Conservation (phyloP, 176 grass and related monocot species). For the Ensete ventricosum region DNA sequence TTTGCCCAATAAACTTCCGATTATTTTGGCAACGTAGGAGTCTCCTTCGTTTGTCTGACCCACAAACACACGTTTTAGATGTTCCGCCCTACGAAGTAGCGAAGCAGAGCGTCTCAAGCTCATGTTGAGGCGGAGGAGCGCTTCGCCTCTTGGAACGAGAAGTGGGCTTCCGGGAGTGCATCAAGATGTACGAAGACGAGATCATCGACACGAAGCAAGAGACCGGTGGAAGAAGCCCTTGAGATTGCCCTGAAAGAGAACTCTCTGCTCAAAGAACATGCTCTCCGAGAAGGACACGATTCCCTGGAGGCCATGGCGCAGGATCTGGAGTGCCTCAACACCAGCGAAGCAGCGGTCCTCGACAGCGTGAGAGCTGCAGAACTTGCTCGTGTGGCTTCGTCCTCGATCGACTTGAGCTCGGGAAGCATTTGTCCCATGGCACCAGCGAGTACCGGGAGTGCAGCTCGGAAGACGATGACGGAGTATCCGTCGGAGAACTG, state of each 20-base stretch:
- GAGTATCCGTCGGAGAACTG: slow-evolving; percentile 37
- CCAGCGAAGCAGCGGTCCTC: slow-evolving; percentile 59
- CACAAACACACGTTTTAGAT: too few species aligned
- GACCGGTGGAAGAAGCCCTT: slow-evolving; percentile 62
- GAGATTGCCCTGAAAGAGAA: slow-evolving; percentile 54
- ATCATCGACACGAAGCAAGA: slow-evolving; percentile 33
- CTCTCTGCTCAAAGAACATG: slow-evolving; percentile 37
- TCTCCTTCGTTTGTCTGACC: too few species aligned
- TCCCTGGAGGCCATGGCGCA: slow-evolving; percentile 35
- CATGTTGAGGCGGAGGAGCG: slow-evolving; percentile 46
- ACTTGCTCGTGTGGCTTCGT: slow-evolving; percentile 48
- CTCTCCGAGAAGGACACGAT: slow-evolving; percentile 57
- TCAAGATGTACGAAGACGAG: slow-evolving; percentile 50
- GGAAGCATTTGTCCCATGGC: not conserved
- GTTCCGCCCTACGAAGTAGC: too few species aligned
- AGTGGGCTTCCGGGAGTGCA: slow-evolving; percentile 65
- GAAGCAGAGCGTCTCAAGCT: slow-evolving; percentile 39
- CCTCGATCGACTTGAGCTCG: slow-evolving; percentile 26
- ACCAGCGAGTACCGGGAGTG: not conserved
- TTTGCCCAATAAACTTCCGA: too few species aligned
- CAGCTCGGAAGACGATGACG: slow-evolving; percentile 18
- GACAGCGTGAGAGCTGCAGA: slow-evolving; percentile 71
- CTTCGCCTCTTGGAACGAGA: slow-evolving; percentile 37
- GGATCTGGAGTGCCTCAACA: slow-evolving; percentile 54
- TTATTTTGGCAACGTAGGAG: too few species aligned